Base-by-base conservation (phyloP, 176 grass and related monocot species). In the Tuctoria greenei region DNA sequence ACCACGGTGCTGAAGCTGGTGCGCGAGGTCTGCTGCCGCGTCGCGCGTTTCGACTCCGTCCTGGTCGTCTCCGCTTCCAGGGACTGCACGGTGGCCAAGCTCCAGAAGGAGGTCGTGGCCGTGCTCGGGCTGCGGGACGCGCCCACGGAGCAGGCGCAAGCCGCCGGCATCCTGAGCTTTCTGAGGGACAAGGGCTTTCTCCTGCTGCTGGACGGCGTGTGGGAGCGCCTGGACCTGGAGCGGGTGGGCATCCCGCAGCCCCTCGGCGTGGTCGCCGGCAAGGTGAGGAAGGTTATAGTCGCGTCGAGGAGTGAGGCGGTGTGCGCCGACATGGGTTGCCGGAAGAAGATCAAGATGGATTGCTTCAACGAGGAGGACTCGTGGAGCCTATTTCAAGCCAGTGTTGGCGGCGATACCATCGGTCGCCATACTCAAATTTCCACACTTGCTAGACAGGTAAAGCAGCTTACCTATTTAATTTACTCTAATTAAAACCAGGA, bases 131-230 rank as follows among this genome's bases (percentile, higher is more conserved):
- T 93, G 25, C 61, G 69, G 2, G 76, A 83, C 28, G 72, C 67
- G 34, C 67, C 84, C 1, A 84, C 72, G 23, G 90, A 83, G 74
- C 83, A 78, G 71, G 66, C 59, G 55, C 80, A 86, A 67, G 83
- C 86, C 40, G 76, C 80, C 0, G 62, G 46, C 3, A 89, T 93
- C 54, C 71, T 79, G 7, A 17, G 84, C 72, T 93, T 84, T 67
- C 81, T 93, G 1, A 74, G 77, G 69, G 59, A 81, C 43, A 93
- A 86, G 67, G 87, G 61, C 61, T 93, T 86, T 74, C 72, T 93
- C 7, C 51, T 93, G 16, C 61, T 93, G 43, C 64, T 93, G 38
- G 90, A 93, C 45, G 77, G 87, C 64, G 75, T 89, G 24, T 89
- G 83, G 63, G 90, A 74, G 10, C 86, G 76, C 6, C 55, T 84